A percentile compares a stretch with the other conserved stretches of the same genome.
phyloP scores from a whole-genome alignment of 176 grass and related monocot species.

The Coix lacrymajobi region DNA sequence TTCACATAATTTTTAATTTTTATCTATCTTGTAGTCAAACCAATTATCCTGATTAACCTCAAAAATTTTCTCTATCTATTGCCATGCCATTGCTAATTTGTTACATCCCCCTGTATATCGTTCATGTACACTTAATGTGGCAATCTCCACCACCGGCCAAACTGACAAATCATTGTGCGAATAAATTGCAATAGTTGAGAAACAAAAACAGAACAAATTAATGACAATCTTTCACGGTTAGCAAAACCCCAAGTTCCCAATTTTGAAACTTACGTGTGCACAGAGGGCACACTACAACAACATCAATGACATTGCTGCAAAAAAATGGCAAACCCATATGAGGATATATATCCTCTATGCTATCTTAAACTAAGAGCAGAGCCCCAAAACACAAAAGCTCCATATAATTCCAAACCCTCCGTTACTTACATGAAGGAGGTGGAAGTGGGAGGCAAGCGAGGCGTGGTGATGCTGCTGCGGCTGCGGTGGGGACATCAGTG shows the following conservation, averaged over 20 bases:
- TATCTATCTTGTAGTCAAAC: not conserved
- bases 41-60: not conserved
- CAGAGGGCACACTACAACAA: not conserved
- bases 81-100: not conserved
- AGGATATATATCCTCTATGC: not conserved
- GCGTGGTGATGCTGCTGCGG: conserved; percentile 39
- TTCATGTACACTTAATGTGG: not conserved
- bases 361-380: not conserved
- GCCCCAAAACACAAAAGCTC: not conserved
- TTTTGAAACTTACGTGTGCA: not conserved
- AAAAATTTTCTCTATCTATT: not conserved
- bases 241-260: not conserved
- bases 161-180: not conserved
- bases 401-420: no score
- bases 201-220: not conserved
- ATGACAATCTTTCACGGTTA: no score
- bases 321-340: not conserved
- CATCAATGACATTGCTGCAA: no score
- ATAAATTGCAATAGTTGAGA: not conserved
- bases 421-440: conserved; percentile 50
- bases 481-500: conserved; percentile 1
- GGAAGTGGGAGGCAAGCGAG: conserved; percentile 54
- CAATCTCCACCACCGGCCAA: not conserved
- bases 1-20: not conserved
- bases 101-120: not conserved